A percentile compares a stretch with the other conserved stretches of the same genome.
phyloP scores from a whole-genome alignment of 345 rosid genomes.

The Euphorbia tirucalli region DNA sequence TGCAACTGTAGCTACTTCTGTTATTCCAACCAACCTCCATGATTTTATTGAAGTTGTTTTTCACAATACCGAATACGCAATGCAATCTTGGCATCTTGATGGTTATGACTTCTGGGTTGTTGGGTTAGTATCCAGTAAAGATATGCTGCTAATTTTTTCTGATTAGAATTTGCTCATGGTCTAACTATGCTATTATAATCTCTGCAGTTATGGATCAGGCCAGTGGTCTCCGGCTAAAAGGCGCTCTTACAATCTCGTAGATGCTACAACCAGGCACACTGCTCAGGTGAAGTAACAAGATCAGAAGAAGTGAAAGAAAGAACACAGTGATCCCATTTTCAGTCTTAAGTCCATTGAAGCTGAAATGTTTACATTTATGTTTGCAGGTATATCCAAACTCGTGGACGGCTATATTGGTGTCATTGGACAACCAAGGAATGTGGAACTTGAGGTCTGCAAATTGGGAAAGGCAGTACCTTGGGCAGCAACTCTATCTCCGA shows the following conservation, averaged over 20 bases:
- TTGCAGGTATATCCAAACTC: slow-evolving; percentile 80
- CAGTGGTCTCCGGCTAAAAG: slow-evolving; percentile 61
- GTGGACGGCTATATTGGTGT: slow-evolving; percentile 75
- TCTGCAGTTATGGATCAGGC: slow-evolving; percentile 65
- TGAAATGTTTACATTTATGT: not conserved
- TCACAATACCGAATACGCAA: slow-evolving; percentile 59
- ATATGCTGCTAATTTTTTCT: not conserved
- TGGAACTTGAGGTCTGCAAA: slow-evolving; percentile 93
- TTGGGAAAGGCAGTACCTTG: slow-evolving; percentile 87
- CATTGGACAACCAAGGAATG: slow-evolving; percentile 94
- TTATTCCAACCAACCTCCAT: slow-evolving; percentile 51
- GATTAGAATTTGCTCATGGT: not conserved
- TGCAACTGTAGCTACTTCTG: slow-evolving; percentile 57
- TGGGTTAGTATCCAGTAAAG: slow-evolving; percentile 52
- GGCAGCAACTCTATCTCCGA: slow-evolving; percentile 81
- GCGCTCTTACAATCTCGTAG: slow-evolving; percentile 62
- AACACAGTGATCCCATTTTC: not conserved
- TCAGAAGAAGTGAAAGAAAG: not conserved
- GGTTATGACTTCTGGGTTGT: slow-evolving; percentile 93
- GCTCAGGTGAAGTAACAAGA: slow-evolving; percentile 54
- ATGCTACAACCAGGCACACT: slow-evolving; percentile 79
- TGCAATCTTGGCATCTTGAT: slow-evolving; percentile 96
- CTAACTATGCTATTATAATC: slow-evolving; percentile 16
- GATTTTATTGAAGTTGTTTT: slow-evolving; percentile 73
- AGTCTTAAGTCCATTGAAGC: not conserved